Conservation (phyloP, 495 filamentous ascomycete genomes). For the Clavariopsis aquatica region DNA sequence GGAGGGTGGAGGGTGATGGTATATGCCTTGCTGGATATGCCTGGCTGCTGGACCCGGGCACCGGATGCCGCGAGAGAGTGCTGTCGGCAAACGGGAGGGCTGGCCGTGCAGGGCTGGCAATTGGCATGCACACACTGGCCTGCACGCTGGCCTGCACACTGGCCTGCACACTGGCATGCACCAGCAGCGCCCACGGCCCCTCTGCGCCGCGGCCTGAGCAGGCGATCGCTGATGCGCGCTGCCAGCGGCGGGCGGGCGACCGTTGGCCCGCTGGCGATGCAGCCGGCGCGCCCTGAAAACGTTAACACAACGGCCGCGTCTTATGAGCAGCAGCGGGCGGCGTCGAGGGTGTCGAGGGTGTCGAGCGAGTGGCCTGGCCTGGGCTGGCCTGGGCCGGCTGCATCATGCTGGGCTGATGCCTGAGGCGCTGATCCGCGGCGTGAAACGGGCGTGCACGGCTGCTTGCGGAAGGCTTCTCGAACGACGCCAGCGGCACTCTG, state of each 20-base stretch:
- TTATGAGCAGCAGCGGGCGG: too few relatives aligned
- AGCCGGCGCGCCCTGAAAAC: background rate
- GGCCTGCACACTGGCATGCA: background rate
- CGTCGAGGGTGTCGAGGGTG: background rate
- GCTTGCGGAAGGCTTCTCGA: constrained; percentile 25
- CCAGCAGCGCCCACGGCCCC: too few relatives aligned
- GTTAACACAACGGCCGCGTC: background rate
- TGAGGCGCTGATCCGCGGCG: constrained; percentile 8
- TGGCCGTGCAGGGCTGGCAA: constrained; percentile 23
- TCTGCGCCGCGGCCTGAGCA: background rate
- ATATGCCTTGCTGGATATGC: background rate
- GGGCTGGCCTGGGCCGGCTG: background rate
- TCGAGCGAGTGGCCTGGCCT: background rate
- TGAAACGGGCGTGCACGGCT: constrained; percentile 10
- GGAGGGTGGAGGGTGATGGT: background rate
- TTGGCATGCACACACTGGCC: background rate
- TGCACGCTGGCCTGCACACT: background rate
- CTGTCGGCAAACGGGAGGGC: constrained; percentile 30
- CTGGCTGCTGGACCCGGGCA: constrained; percentile 11
- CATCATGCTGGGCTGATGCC: background rate
- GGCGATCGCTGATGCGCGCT: background rate
- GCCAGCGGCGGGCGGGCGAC: constrained; percentile 8
- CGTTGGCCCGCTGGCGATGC: background rate
- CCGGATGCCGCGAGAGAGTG: constrained; percentile 13
- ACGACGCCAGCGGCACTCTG: constrained; percentile 10